Conservation (phyloP, 768 basidiomycete species). For the Tylopilus cervinicoccineus region DNA sequence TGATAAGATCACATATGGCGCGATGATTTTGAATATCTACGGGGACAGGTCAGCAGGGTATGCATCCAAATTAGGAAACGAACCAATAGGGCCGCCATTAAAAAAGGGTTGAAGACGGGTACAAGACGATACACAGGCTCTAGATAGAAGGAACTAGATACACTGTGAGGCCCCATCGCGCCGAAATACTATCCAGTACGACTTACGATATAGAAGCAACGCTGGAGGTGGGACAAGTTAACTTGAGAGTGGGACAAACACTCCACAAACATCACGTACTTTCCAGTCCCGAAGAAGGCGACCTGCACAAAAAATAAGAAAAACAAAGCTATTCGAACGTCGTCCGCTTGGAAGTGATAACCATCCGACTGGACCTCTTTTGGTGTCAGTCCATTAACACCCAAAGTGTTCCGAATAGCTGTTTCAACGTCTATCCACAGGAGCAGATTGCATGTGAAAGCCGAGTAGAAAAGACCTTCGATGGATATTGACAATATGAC, state of each 20-base stretch:
- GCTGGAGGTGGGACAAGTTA: constrained; percentile 33
- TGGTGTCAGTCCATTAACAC: background rate
- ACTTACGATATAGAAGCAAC: constrained; percentile 81
- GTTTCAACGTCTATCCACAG: constrained; percentile 68
- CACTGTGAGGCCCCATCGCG: background rate
- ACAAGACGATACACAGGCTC: constrained; percentile 86
- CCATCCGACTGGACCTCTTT: constrained; percentile 3
- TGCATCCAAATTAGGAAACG: constrained; percentile 9
- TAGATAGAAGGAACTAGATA: constrained; percentile 70
- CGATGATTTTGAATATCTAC: constrained; percentile 78
- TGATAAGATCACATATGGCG: constrained; percentile 75
- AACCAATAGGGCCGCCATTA: constrained; percentile 73
- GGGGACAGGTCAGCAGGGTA: background rate
- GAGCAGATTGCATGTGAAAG: constrained; percentile 58
- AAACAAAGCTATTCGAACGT: constrained; percentile 71
- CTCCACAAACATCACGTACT: constrained; percentile 42
- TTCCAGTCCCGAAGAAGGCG: constrained; percentile 83
- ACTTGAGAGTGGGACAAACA: background rate
- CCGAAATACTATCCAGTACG: background rate
- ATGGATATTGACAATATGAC: constrained; percentile 77
- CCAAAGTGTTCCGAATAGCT: constrained; percentile 17
- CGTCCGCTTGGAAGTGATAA: constrained; percentile 53
- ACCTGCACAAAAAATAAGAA: constrained; percentile 87
- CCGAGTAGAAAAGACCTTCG: constrained; percentile 76
- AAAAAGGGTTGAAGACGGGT: constrained; percentile 80